Conservation (phyloP, 108 stramenopile species). For the Cyclotella atomus region DNA sequence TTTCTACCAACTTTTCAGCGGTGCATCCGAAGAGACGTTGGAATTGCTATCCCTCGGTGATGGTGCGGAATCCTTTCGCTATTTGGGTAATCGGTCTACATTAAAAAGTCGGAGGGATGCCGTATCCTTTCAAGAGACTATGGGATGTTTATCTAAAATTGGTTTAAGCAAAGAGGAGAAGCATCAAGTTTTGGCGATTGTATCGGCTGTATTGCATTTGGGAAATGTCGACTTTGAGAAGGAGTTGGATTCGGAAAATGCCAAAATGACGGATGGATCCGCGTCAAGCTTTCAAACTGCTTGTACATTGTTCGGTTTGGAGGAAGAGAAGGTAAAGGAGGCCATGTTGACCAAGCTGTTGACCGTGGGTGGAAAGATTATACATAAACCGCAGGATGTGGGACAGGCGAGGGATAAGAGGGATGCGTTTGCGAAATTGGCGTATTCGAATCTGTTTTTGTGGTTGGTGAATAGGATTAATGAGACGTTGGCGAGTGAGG, state of each 20-base stretch:
- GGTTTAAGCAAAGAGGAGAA: conserved; percentile 70
- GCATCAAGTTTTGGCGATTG: conserved; percentile 66
- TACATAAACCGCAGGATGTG: conserved; percentile 80
- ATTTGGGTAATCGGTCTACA: conserved; percentile 62
- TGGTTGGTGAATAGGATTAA: conserved; percentile 93
- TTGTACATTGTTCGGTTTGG: conserved; percentile 73
- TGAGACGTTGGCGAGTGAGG: conserved; percentile 57
- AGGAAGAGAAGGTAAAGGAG: conserved; percentile 65
- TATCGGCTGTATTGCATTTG: conserved; percentile 91
- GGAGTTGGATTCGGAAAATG: conserved; percentile 34
- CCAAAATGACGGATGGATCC: conserved; percentile 55
- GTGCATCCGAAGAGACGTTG: conserved; percentile 56
- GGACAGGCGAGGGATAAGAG: conserved; percentile 89
- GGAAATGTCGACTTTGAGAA: conserved; percentile 89
- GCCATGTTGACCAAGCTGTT: conserved; percentile 84
- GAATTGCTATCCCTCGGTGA: conserved; percentile 57
- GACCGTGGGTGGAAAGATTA: conserved; percentile 78
- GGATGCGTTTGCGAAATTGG: conserved; percentile 94
- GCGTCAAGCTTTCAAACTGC: conserved; percentile 59
- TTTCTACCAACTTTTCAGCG: conserved; percentile 94
- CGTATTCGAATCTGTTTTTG: conserved; percentile 89
- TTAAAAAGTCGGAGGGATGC: conserved; percentile 60
- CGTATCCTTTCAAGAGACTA: conserved; percentile 68
- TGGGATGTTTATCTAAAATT: conserved; percentile 68
- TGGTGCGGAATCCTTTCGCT: conserved; percentile 65